Evolutionary conservation across 2,329 filamentous ascomycete species (phyloP).

Genomic region (Trichoderma breve): DNA sequence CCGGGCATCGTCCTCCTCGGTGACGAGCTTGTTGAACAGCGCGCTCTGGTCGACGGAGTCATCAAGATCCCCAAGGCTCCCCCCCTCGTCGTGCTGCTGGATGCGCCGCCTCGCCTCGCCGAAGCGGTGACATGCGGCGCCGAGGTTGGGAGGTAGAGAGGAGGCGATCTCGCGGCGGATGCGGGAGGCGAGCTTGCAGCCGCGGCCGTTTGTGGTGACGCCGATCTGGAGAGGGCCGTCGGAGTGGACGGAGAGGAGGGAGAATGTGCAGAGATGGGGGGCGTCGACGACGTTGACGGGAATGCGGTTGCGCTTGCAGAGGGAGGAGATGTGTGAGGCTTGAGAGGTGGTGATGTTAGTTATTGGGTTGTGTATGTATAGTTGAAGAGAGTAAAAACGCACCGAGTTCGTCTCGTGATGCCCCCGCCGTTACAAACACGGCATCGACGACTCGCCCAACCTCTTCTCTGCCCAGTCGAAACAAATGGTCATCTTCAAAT

Average conservation of each 20-base stretch:
- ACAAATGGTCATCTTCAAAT: slow-evolving; percentile 71
- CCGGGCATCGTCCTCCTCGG: slow-evolving; percentile 70
- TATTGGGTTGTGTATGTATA: neutral
- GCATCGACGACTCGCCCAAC: slow-evolving; percentile 79
- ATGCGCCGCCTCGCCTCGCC: slow-evolving; percentile 69
- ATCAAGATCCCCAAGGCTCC: slow-evolving; percentile 48
- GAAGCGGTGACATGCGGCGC: slow-evolving; percentile 71
- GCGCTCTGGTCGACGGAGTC: slow-evolving; percentile 73
- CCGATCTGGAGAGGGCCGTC: slow-evolving; percentile 93
- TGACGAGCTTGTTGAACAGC: slow-evolving; percentile 80
- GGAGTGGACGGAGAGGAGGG: slow-evolving; percentile 80
- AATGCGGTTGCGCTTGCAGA: slow-evolving; percentile 78
- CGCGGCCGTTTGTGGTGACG: slow-evolving; percentile 90
- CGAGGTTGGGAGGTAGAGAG: slow-evolving; percentile 71
- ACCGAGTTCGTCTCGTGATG: slow-evolving; percentile 46
- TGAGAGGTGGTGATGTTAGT: slow-evolving; percentile 4
- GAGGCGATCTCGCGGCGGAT: slow-evolving; percentile 86
- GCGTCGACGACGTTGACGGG: slow-evolving; percentile 91
- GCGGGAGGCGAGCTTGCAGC: slow-evolving; percentile 88
- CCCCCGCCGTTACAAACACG: slow-evolving; percentile 75
- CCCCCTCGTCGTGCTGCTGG: slow-evolving; percentile 79
- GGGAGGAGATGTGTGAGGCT: slow-evolving; percentile 64
- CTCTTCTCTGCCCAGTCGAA: slow-evolving; percentile 74
- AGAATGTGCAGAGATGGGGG: slow-evolving; percentile 83
- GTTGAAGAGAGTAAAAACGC: slow-evolving; percentile 12